phyloP scores from a whole-genome alignment of 129 eudicot genomes.

The Chrysanthemum lavandulifolium region DNA sequence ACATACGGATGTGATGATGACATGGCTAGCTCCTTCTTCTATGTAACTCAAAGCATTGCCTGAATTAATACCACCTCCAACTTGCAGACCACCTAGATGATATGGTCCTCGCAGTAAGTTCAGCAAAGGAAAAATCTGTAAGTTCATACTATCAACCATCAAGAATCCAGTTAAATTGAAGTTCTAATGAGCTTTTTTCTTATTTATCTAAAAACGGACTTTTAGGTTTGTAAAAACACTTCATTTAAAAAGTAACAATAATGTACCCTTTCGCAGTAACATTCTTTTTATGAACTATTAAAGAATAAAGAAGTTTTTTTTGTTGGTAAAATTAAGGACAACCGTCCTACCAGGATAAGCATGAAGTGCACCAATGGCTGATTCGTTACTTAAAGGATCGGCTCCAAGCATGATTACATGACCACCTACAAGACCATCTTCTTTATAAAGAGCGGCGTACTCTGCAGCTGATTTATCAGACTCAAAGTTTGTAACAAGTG shows the following conservation, averaged over 20 bases:
- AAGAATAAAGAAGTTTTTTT: not conserved
- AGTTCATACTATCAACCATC: slow-evolving; percentile 31
- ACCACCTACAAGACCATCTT: slow-evolving; percentile 88
- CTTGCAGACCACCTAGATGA: slow-evolving; percentile 94
- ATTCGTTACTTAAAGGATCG: slow-evolving; percentile 82
- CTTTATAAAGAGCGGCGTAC: slow-evolving; percentile 72
- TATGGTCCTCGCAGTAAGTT: slow-evolving; percentile 50
- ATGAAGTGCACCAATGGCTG: slow-evolving; percentile 81
- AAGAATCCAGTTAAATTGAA: slow-evolving; percentile 4
- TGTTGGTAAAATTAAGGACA: not conserved
- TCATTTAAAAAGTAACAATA: not conserved
- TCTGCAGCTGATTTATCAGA: slow-evolving; percentile 92
- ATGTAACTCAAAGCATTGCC: slow-evolving; percentile 79
- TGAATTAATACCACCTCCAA: slow-evolving; percentile 93
- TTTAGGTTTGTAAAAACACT: not conserved
- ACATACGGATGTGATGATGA: slow-evolving; percentile 87
- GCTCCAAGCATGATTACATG: slow-evolving; percentile 99
- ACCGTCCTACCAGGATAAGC: slow-evolving; percentile 82
- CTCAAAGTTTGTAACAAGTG: slow-evolving; percentile 78
- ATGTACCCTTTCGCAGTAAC: not conserved
- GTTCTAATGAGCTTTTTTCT: no score
- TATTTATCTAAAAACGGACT: not conserved
- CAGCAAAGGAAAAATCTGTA: slow-evolving; percentile 18
- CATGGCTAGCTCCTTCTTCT: slow-evolving; percentile 96
- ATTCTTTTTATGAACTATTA: not conserved